These are phyloP conservation scores for Nitzschia inconspicua DNA, from an alignment of 108 stramenopile genomes.

Conservation along the genomic window DNA sequence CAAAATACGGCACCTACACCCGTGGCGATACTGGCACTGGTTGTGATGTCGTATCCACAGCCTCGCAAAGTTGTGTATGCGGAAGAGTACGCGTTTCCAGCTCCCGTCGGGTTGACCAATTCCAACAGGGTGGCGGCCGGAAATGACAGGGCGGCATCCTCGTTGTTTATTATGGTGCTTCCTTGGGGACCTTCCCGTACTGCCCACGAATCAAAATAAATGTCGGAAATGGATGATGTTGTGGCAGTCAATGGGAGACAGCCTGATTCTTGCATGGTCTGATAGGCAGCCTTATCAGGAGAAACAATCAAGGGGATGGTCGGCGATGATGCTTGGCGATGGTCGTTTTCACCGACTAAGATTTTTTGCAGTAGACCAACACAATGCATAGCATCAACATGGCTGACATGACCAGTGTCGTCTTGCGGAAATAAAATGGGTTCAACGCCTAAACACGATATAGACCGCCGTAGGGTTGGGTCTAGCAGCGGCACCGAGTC, in stretches of 20 bases:
- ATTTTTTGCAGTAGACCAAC: too few relatives aligned
- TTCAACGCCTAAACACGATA: slow-evolving; percentile 38
- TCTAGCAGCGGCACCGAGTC: slow-evolving; percentile 39
- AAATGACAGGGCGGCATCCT: neutral
- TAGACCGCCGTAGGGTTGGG: slow-evolving; percentile 19
- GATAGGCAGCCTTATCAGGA: too few relatives aligned
- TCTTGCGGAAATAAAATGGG: slow-evolving; percentile 53
- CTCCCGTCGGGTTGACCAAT: slow-evolving; percentile 55
- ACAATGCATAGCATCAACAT: too few relatives aligned
- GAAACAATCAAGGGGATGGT: too few relatives aligned
- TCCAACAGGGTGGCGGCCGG: slow-evolving; percentile 32
- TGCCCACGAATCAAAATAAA: neutral
- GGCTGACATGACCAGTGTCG: too few relatives aligned
- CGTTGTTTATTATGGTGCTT: neutral
- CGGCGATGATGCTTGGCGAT: too few relatives aligned
- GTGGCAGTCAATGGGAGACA: too few relatives aligned
- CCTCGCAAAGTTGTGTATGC: slow-evolving; percentile 20
- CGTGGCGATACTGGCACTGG: slow-evolving; percentile 42
- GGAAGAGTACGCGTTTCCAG: slow-evolving; percentile 56
- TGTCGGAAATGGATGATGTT: too few relatives aligned
- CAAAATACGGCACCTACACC: slow-evolving; percentile 60
- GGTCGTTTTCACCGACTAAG: too few relatives aligned
- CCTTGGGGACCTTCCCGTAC: neutral
- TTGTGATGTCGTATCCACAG: slow-evolving; percentile 15
- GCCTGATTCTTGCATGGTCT: too few relatives aligned